Evolutionary conservation across 192 early-diverging fungal genomes (phyloP).

Genomic region (Globomyces pollinis-pini): DNA sequence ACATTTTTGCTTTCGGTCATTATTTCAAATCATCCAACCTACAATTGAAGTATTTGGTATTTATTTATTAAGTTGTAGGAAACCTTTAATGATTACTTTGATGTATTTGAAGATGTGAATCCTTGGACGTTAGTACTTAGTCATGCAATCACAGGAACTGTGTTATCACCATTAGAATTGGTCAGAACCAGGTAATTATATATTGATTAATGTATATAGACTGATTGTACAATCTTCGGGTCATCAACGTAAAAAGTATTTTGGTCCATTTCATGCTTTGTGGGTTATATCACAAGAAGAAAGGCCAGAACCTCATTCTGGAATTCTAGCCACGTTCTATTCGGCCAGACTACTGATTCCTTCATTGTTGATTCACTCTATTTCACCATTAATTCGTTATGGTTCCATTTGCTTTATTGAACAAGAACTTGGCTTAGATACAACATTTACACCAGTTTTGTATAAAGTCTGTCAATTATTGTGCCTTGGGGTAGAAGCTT

Average conservation of each 20-base stretch:
- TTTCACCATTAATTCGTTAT: conserved; percentile 28
- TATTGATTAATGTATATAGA: conserved; percentile 34
- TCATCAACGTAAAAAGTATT: conserved; percentile 71
- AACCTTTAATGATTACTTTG: conserved; percentile 79
- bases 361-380: conserved; percentile 67
- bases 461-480: conserved; percentile 58
- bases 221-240: conserved; percentile 74
- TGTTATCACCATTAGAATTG: conserved; percentile 86
- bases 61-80: conserved; percentile 38
- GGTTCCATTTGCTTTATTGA: conserved; percentile 23
- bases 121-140: conserved; percentile 70
- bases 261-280: conserved; percentile 68
- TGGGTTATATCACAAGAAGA: conserved; percentile 71
- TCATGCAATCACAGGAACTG: conserved; percentile 64
- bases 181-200: conserved; percentile 66
- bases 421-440: conserved; percentile 35
- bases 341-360: conserved; percentile 62
- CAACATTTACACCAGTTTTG: conserved; percentile 57
- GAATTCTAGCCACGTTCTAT: conserved; percentile 27
- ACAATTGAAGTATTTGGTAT: conserved; percentile 23
- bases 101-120: conserved; percentile 79
- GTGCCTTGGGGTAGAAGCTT: conserved; percentile 62
- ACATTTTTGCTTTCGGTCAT: conserved; percentile 66
- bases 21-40: conserved; percentile 71
- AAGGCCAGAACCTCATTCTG: conserved; percentile 42